Evolutionary conservation across 2,329 filamentous ascomycete species (phyloP), one percentile per base, ranked within the genome.

Genomic region (Taxawa tesnikishii): DNA sequence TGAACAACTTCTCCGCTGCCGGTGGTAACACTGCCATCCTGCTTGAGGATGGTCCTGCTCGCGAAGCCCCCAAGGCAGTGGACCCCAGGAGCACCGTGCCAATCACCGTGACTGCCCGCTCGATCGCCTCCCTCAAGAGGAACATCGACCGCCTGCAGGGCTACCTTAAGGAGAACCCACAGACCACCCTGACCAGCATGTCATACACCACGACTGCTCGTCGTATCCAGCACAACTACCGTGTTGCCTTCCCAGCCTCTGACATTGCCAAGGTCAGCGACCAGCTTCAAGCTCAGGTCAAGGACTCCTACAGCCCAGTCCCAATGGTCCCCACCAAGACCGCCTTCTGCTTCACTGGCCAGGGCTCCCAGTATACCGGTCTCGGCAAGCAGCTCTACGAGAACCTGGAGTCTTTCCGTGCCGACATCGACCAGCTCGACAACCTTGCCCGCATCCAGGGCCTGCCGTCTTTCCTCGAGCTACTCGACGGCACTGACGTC

Each of bases 1-100:
- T 68, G 39, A 68, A 68, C 56, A 68, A 67, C 50, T 68, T 68
- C 53, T 65, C 61, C 26, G 64, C 64, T 31, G 63, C 63, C 37
- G 65, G 65, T 47, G 66, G 66, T 28, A 70, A 70, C 50, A 68
- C 66, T 28, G 62, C 63, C 8, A 48, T 68, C 18, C 48, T 69
- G n/a, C 42, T 70, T 4, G 65, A 68, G 41, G 66, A 70, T 42
- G 65, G 55, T 15, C 65, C 65, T 24, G 38, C 63, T 14, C 53
- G 49, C 8, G 49, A 59, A 36, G 49, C 52, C 1, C 59, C 62
- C 6, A 55, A 40, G 30, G 58, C 39, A 16, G 46, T 52, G 9
- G 66, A 69, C 39, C 60, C 62, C 9, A 56, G 66, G 33, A 49
- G 54, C 21, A 60, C 61, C 37, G 56, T 66, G 31, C 58, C 60